Evolutionary conservation across 352 stramenopile genomes (phyloP).

Genomic region (Phytophthora megakarya): DNA sequence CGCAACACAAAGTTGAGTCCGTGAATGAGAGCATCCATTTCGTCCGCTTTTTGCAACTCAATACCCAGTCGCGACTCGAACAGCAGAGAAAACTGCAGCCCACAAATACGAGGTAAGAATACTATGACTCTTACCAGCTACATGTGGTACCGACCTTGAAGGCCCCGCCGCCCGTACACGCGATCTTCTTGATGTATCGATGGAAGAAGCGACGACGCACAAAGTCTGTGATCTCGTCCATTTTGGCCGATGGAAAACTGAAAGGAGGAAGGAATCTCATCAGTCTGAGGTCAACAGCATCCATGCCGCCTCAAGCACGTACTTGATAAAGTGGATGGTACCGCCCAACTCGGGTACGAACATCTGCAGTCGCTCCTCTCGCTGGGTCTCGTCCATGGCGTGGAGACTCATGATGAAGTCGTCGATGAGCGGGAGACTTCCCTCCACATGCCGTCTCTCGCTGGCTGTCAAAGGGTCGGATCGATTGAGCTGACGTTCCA

Average conservation of each 20-base stretch:
- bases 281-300: neutral
- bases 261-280: slow-evolving; percentile 16
- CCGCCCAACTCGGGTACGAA: slow-evolving; percentile 80
- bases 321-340: slow-evolving; percentile 95
- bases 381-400: slow-evolving; percentile 47
- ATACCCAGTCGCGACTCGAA: slow-evolving; percentile 94
- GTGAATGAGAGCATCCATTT: slow-evolving; percentile 96
- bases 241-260: slow-evolving; percentile 73
- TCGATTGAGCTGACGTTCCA: slow-evolving; percentile 34
- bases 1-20: slow-evolving; percentile 97
- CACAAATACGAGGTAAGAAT: slow-evolving; percentile 1
- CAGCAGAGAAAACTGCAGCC: slow-evolving; percentile 57
- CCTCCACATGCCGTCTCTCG: slow-evolving; percentile 36
- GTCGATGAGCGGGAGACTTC: slow-evolving; percentile 60
- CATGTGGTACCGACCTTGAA: slow-evolving; percentile 82
- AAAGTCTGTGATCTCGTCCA: slow-evolving; percentile 74
- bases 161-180: slow-evolving; percentile 94
- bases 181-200: slow-evolving; percentile 89
- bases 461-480: slow-evolving; percentile 15
- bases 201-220: slow-evolving; percentile 85
- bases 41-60: slow-evolving; percentile 93
- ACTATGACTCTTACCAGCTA: neutral
- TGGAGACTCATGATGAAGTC: slow-evolving; percentile 54
- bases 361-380: slow-evolving; percentile 69
- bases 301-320: slow-evolving; percentile 2